These are phyloP conservation scores for Hyaloperonospora brassicae DNA, from an alignment of 352 stramenopile species.

Conservation along the genomic window DNA sequence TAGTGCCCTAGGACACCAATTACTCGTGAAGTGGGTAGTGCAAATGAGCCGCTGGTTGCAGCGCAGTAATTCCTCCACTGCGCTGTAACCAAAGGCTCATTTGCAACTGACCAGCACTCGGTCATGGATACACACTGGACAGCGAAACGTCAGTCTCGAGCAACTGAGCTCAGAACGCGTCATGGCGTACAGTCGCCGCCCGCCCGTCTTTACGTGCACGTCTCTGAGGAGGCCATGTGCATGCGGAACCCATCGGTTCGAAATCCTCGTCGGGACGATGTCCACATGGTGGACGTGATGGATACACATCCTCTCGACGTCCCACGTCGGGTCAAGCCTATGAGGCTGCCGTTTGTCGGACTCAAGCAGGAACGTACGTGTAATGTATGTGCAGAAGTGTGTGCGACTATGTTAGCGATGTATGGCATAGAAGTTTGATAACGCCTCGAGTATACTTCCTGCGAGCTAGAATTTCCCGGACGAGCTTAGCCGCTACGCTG, in stretches of 20 bases:
- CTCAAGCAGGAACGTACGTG: neutral
- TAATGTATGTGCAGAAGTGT: no score
- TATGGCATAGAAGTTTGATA: constrained; percentile 13
- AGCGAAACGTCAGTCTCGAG: constrained; percentile 1
- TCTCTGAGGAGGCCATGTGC: neutral
- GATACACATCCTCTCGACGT: constrained; percentile 11
- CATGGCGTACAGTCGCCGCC: constrained; percentile 2
- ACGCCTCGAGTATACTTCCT: constrained; percentile 22
- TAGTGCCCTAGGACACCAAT: constrained; percentile 6
- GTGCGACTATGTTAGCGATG: no score
- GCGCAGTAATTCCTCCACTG: neutral
- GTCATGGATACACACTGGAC: constrained; percentile 11
- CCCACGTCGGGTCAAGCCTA: constrained; percentile 8
- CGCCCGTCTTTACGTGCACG: constrained; percentile 10
- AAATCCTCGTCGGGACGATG: constrained; percentile 18
- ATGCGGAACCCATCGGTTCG: constrained; percentile 14
- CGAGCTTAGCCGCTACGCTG: constrained; percentile 2
- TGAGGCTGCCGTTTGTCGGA: constrained; percentile 5
- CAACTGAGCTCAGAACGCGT: constrained; percentile 21
- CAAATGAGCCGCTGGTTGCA: no score
- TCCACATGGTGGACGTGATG: constrained; percentile 9
- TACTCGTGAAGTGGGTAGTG: constrained; percentile 3
- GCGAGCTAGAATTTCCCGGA: constrained; percentile 15
- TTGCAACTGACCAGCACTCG: constrained; percentile 9
- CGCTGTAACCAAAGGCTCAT: constrained; percentile 9